Evolutionary conservation across 179 eudicot species (phyloP), one percentile per base, ranked within the genome.

Genomic region (Monotropa hypopitys): DNA sequence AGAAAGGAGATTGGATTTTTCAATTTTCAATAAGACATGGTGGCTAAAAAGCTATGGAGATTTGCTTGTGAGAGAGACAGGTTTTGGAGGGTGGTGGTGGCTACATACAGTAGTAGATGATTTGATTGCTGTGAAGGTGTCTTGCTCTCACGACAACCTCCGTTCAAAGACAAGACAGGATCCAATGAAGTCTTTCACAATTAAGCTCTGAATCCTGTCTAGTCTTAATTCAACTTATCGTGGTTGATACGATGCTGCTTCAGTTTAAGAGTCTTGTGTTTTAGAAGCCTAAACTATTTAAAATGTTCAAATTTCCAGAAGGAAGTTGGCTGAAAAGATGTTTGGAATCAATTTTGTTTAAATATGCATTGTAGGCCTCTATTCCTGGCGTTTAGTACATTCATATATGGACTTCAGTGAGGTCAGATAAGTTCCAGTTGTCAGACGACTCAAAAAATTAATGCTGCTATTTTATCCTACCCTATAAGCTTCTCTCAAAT

Each of bases 401-500:
- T 16, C 70, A 65, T 2, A 65, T 16, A 3, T 32, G 45, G 70
- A 65, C 12, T 4, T 18, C 28, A 15, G n/a, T 16, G n/a, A 23
- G 73, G 16, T 40, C 38, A 67, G 73, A 21, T 23, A 26, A 70
- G 73, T 70, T 26, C 38, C 21, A 46, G 21, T 46, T 23, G n/a
- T 46, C 74, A 70, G 33, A 70, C 32, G 3, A 69, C 8, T 69
- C 72, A 69, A 69, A 28, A 69, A 30, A 10, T 21, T 11, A 40
- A 69, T 40, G 32, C 51, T 43, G 32, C 38, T 26, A 21, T 53
- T 46, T 47, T 45, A 10, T 70, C 9, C 56, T 26, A 26, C 33
- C 23, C 74, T 46, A 26, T 30, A 70, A 26, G 74, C 74, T 50
- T 70, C 74, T 70, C 5, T 47, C n/a, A 70, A 45, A 46, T 38